Evolutionary conservation across 1,284 basidiomycete genomes (phyloP), one percentile per base, ranked within the genome.

Genomic region (Fomitiporia mediterranea): DNA sequence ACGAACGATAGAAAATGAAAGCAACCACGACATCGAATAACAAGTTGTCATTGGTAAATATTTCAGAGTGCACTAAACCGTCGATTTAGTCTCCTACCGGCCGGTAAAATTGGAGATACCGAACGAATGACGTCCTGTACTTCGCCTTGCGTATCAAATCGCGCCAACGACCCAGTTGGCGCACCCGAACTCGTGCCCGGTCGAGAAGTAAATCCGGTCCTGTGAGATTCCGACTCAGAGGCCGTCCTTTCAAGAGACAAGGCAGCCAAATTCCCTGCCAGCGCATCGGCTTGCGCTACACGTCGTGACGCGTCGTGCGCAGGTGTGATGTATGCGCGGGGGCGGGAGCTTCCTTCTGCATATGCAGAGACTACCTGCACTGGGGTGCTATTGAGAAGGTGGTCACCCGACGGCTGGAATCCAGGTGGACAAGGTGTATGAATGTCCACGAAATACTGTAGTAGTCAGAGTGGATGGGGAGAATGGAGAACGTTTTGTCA

Each of bases 391-490:
- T 27, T 27, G 21, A 56, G 47, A n/a, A 48, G 23, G 17, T 48
- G 34, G 7, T 42, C 35, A 49, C 21, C 15, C n/a, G 35, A 28
- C 21, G 58, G 42, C 5, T 47, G 47, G 27, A 59, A 59, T 15
- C 54, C 58, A 17, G 50, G 42, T 19, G 49, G 28, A 11, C 19
- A 30, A 37, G 53, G 53, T 13, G 58, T 30, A 35, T 47, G 42
- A 23, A 53, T 34, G n/a, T 59, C 54, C 11, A 59, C 40, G 34
- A 40, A 56, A 30, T 59, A 59, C 58, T 59, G 44, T 13, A 40
- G 19, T n/a, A 25, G 28, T 32, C 8, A 27, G 52, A 9, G n/a
- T 11, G 48, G 8, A 50, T 4, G 48, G n/a, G 13, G 15, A 23
- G 21, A 8, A 43, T 21, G 23, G 40, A 21, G 4, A 13, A 39